Evolutionary conservation across 768 basidiomycete species (phyloP), one percentile per base, ranked within the genome.

Genomic region (Guyanaporus albipodus): DNA sequence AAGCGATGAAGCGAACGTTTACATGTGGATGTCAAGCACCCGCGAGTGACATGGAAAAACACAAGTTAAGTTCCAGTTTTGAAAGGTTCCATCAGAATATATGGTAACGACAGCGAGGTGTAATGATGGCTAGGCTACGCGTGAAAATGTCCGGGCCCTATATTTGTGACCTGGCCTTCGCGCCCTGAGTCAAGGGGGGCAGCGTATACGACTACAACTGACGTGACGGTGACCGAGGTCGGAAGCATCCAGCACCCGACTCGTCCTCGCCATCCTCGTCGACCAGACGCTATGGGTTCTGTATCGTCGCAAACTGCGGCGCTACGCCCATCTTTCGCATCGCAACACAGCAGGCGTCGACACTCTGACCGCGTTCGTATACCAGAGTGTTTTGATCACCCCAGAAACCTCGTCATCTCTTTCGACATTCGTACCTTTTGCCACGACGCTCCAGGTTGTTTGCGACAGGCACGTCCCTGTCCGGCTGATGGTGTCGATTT

Each of bases 401-500:
- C 17, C 33, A 5, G 22, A 28, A 23, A 28, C 33, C 8, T n/a
- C 35, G 15, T 10, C 50, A 23, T 39, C 46, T 6, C 44, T 46
- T 26, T 41, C 55, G 21, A 48, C 44, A 19, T 61, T 61, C 48
- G 35, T 58, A 19, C 53, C 49, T 2, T 42, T 41, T 23, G 42
- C 37, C 21, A 41, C 39, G 15, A 56, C 53, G 19, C 49, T 54
- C 36, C 32, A n/a, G n/a, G n/a, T n/a, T n/a, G n/a, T n/a, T 59
- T 23, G 42, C 46, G 32, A 33, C 47, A 6, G 38, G 35, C 14
- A 15, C 6, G 14, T 23, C 33, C 23, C 53, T 55, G 33, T 48
- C 40, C 15, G 41, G n/a, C n/a, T n/a, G n/a, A n/a, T n/a, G n/a
- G n/a, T n/a, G n/a, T n/a, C n/a, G n/a, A n/a, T n/a, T n/a, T n/a